Base-by-base conservation (phyloP, 257 asterid genomes). In the Coffea eugenioides region DNA sequence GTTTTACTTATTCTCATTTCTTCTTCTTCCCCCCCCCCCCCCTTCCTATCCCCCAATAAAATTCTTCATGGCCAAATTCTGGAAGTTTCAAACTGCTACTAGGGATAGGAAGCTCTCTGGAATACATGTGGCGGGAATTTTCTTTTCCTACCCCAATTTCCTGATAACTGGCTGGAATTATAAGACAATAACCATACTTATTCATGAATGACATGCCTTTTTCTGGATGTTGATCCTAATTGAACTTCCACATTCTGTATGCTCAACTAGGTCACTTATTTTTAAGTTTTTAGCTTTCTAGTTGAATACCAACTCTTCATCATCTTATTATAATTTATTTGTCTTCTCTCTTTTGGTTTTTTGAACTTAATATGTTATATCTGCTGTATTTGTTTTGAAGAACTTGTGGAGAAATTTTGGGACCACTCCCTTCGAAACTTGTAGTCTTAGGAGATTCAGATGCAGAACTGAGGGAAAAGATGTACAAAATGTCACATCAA, bases 401-500 rank as follows among this genome's bases (percentile, higher is more conserved):
- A 77, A 67, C 86, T 51, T 88, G 86, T 57, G 90, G 91, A 66
- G 85, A 84, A 80, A 56, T 77, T 82, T 82, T 89, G 76, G 90
- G 90, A 79, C 90, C 89, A 15, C 88, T 85, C 59, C 70, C 83
- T 57, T 77, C 88, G 71, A 81, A 86, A 84, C 85, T 90, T 80
- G 82, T 77, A 79, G 57, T 71, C 77, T 71, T 87, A 2, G 82
- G 87, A 85, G 84, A 84, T 77, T 69, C 87, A n/a, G 88, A 87
- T 82, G 87, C 77, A 46, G 90, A 90, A 79, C 71, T 86, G 86
- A 82, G 66, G 74, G 88, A 80, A 56, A 84, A 87, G 82, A 79
- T 86, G 77, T 85, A 85, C 71, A 88, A 81, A 79, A 88, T 87
- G 97, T 83, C 90, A 39, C 65, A 56, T 25, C 89, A 90, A 86